Base-by-base conservation (phyloP, 768 basidiomycete species). In the Sarcodon aspratus region DNA sequence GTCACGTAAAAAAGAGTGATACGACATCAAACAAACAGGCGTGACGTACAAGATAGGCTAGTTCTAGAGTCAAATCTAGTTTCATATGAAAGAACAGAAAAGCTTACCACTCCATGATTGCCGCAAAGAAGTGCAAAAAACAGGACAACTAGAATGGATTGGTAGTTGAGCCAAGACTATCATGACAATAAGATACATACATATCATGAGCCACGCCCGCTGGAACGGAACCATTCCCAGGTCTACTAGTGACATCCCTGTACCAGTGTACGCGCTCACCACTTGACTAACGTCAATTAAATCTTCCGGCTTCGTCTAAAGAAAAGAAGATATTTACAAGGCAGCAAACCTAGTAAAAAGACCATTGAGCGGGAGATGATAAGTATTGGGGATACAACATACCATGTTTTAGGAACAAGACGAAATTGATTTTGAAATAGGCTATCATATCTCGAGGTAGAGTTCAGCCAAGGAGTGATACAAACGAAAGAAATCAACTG, bases 181-280 rank as follows among this genome's bases (percentile, higher is more conserved):
- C 7, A 11, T 12, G 37, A 2, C 9, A 36, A 6, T 1, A 9
- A n/a, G 1, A 17, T 9, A 58, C 69, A 32, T 48, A 72, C 72
- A 67, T 21, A 81, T 74, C 79, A 85, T 79, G 3, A 76, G 63
- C 55, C 83, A 84, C 1, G 82, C 82, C 36, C 54, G 59, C 52
- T 79, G 76, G 56, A 88, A 88, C 0, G 82, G 83, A 0, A 85
- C 55, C 85, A 88, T 85, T 36, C 79, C 70, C 18, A 63, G 50
- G 61, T 91, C 86, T 8, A 76, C 74, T 10, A 85, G 61, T 17
- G 78, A 80, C 54, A 83, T 70, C 0, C 86, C 85, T n/a, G 78
- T 77, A 46, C 83, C 84, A 1, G 79, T 79, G 58, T 82, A 87
- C 1, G 73, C 70, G 0, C 55, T 55, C 5, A 59, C 56, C 13